Percentiles rank a stretch among this genome's conserved stretches.
These are phyloP conservation scores for Piper longum DNA, from an alignment of 164 flowering plant genomes.

Conservation along the genomic window DNA sequence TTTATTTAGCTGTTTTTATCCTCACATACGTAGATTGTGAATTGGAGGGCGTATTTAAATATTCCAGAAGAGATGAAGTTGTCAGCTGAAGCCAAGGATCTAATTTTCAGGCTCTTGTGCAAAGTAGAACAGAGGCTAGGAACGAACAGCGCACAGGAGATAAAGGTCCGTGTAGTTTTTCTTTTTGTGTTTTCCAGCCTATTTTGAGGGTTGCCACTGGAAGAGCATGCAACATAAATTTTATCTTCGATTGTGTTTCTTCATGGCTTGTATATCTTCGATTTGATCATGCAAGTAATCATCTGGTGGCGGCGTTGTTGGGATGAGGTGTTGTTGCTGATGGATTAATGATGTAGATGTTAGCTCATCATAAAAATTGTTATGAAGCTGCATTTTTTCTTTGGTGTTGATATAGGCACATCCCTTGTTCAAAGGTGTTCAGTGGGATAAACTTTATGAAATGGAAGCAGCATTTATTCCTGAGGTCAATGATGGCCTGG, in stretches of 20 bases:
- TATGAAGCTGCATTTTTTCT: no score
- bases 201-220: no score
- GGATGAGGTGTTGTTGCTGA: no score
- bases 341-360: no score
- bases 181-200: conserved; percentile 2
- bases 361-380: no score
- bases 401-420: conserved; percentile 11
- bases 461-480: conserved; percentile 32
- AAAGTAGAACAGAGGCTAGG: conserved; percentile 52
- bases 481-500: conserved; percentile 26
- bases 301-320: no score
- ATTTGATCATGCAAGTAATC: no score
- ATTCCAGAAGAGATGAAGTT: conserved; percentile 56
- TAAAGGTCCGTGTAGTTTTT: conserved; percentile 16
- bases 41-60: conserved; percentile 49
- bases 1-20: not conserved
- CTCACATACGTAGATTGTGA: conserved; percentile 34
- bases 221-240: no score
- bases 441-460: conserved; percentile 24
- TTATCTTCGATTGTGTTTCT: no score
- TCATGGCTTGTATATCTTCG: no score
- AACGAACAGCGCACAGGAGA: conserved; percentile 47
- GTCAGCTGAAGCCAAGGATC: conserved; percentile 44
- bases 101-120: conserved; percentile 44
- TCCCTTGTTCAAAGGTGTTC: conserved; percentile 23